Evolutionary conservation across 192 early-diverging fungal genomes (phyloP), one percentile per base, ranked within the genome.

Genomic region (Coemansia sp.): DNA sequence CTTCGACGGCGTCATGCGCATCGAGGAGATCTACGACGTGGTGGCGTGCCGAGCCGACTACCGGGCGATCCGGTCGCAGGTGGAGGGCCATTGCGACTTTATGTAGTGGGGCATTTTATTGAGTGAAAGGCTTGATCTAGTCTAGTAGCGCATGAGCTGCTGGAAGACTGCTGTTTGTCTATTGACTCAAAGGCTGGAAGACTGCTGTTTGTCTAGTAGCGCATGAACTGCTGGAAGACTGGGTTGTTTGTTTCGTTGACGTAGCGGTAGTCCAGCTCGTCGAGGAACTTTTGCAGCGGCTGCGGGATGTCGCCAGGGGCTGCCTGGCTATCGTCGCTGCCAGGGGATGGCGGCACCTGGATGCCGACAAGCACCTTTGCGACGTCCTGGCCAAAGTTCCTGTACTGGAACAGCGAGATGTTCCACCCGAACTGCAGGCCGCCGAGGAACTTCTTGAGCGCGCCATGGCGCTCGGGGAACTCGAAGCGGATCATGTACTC

Each of bases 401-500:
- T 85, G 81, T 98, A 97, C 78, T 98, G 96, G 84, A 97, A 98
- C 28, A 97, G 82, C 19, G 92, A 88, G 17, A 95, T 89, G 74
- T 89, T 89, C 87, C 85, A 91, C 34, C 64, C 79, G 38, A 86
- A 82, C 23, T 71, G 63, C 34, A 98, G 61, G 10, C 87, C 86
- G 23, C 72, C 57, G 36, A 99, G 80, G 73, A 99, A 98, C 67
- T 92, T 88, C 19, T 87, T 81, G 40, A 98, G 81, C 6, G 94
- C 94, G 36, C 95, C 97, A 3, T 94, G 96, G 38, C 94, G 84
- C 71, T 98, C 96, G 6, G 94, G 95, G 83, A 98, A 99, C 70
- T 91, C 86, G 81, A 98, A 98, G 41, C 97, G 84, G 77, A 94
- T 90, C 65, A 99, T 72, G 6, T 90, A 84, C 75, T 99, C 96